These are phyloP conservation scores for Penicillium griseofulvum DNA, from an alignment of 2,329 filamentous ascomycete genomes.

Conservation along the genomic window DNA sequence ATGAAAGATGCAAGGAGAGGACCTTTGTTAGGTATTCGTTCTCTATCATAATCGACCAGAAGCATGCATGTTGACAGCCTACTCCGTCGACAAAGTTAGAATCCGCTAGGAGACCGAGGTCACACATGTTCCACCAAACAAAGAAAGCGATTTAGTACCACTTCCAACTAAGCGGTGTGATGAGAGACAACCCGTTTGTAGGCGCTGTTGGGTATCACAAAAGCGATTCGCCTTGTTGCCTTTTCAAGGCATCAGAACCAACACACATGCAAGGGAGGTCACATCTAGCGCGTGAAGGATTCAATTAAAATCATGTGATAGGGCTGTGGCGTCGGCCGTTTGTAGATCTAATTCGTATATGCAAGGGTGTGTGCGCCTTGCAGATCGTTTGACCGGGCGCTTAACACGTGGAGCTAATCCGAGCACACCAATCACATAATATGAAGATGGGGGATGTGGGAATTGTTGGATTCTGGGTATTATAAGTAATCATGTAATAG, in stretches of 20 bases:
- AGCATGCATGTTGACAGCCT: too few relatives aligned
- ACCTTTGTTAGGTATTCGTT: not conserved
- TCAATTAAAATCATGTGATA: not conserved
- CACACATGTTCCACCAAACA: not conserved
- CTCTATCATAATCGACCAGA: too few relatives aligned
- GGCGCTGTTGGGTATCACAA: not conserved
- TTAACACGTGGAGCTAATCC: not conserved
- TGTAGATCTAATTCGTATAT: not conserved
- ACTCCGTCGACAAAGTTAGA: too few relatives aligned
- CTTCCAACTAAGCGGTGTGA: not conserved
- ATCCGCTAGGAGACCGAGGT: not conserved
- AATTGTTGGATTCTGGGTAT: not conserved
- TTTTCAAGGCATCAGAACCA: not conserved
- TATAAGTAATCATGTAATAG: too few relatives aligned
- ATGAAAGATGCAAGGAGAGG: not conserved
- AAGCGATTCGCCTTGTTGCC: not conserved
- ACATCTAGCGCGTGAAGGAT: not conserved
- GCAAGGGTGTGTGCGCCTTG: not conserved
- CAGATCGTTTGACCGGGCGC: not conserved
- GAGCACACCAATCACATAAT: not conserved
- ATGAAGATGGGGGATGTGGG: not conserved
- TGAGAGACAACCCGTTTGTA: not conserved
- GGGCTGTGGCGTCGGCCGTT: not conserved
- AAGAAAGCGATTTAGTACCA: not conserved
- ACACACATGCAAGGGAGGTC: not conserved